Evolutionary conservation across 2,329 filamentous ascomycete species (phyloP).

Genomic region (Curvularia sp.): DNA sequence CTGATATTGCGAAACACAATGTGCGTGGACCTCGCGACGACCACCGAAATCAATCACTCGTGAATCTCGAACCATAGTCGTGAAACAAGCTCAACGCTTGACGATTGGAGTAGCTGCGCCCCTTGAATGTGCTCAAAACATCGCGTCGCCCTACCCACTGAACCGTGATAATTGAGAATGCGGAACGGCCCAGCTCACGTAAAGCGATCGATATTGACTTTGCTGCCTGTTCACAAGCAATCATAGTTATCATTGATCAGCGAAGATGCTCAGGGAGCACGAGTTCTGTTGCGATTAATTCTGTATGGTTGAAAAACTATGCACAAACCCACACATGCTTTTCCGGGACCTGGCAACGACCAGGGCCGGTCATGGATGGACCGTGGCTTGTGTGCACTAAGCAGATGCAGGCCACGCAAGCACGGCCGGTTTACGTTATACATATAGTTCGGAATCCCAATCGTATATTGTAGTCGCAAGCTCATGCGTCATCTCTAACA

Average conservation of each 20-base stretch:
- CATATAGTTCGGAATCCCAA: not conserved
- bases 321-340: not conserved
- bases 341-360: not conserved
- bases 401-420: conserved; percentile 10
- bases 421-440: not conserved
- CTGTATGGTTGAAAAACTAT: not conserved
- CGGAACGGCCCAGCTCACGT: not conserved
- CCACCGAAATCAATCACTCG: not conserved
- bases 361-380: not conserved
- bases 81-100: not conserved
- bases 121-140: not conserved
- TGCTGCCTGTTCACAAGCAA: not conserved
- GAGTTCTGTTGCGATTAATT: not conserved
- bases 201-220: not conserved
- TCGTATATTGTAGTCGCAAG: not conserved
- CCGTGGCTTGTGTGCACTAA: not conserved
- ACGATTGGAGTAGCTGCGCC: not conserved
- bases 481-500: not conserved
- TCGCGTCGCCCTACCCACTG: not conserved
- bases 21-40: not conserved
- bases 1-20: not conserved
- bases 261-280: not conserved
- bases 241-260: not conserved
- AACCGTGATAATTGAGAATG: not conserved
- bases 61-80: not conserved